Percentiles rank a stretch among this genome's conserved stretches.
Evolutionary conservation across 2,329 filamentous ascomycete genomes (phyloP).

Genomic region (Colletotrichum neosansevieriae): DNA sequence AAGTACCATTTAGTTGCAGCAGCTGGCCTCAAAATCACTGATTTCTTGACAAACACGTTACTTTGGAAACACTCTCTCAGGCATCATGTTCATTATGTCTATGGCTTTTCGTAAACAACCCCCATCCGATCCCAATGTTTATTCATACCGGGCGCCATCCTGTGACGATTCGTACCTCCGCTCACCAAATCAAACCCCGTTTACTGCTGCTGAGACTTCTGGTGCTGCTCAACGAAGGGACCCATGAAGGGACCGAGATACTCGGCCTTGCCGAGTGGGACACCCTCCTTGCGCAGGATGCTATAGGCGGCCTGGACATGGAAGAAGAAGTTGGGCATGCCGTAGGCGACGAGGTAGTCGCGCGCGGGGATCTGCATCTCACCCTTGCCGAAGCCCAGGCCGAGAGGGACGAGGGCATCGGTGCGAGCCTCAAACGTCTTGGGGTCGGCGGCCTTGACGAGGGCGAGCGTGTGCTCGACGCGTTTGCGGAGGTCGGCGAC

Average conservation of each 20-base stretch:
- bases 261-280: slow-evolving; percentile 69
- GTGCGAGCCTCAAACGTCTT: slow-evolving; percentile 43
- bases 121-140: background rate
- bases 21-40: too few relatives aligned
- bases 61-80: too few relatives aligned
- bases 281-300: slow-evolving; percentile 67
- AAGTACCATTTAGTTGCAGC: too few relatives aligned
- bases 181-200: background rate
- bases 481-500: slow-evolving; percentile 51
- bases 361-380: slow-evolving; percentile 47
- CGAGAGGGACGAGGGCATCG: slow-evolving; percentile 44
- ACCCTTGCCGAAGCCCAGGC: slow-evolving; percentile 43
- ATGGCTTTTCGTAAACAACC: background rate
- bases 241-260: slow-evolving; percentile 52
- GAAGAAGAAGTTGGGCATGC: slow-evolving; percentile 71
- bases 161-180: slow-evolving; percentile 21
- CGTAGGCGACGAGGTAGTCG: slow-evolving; percentile 58
- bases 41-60: too few relatives aligned
- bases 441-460: slow-evolving; percentile 48
- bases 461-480: slow-evolving; percentile 46
- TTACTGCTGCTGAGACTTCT: slow-evolving; percentile 31
- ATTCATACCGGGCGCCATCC: slow-evolving; percentile 11
- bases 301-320: slow-evolving; percentile 68
- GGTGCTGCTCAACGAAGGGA: slow-evolving; percentile 28
- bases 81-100: too few relatives aligned